Evolutionary conservation across 495 filamentous ascomycete species (phyloP), one percentile per base, ranked within the genome.

Genomic region (Parathielavia hyrcaniae): DNA sequence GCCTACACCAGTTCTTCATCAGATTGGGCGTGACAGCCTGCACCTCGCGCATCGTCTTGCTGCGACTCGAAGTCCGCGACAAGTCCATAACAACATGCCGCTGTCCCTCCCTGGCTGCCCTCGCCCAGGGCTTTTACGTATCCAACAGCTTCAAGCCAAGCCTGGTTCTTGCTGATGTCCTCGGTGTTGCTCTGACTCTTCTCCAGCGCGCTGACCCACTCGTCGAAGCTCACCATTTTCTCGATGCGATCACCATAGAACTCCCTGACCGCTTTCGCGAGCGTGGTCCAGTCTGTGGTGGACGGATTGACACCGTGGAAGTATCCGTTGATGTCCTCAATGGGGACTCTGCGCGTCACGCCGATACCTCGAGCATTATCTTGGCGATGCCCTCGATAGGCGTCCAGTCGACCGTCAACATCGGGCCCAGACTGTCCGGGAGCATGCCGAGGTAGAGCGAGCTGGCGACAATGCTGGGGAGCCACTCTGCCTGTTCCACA

Each of bases 401-500:
- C 5, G 81, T 71, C 82, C 83, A 86, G 61, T 85, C 78, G 5
- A 84, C 62, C 0, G 58, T 63, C 7, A 70, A 68, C 61, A 75
- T 67, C 13, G 55, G 20, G 0, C 75, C 77, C 0, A 82, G 63
- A 0, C 69, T 64, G 11, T 62, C 50, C 0, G 77, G 78, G 1
- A 81, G 58, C 2, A 69, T 45, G 0, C 73, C 70, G 0, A 81
- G 58, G 41, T 76, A 69, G 12, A 72, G 64, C 22, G 70, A 76
- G 34, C 69, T 75, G 0, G 71, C 74, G 53, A 81, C 55, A 48
- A 80, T 64, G 30, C 69, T 72, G 0, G 83, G 84, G 5, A 86
- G 69, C 81, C 81, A 85, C 53, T 86, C 20, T 77, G 67, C 38
- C 59, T 64, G 59, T 80, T 83, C 83, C 83, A 87, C 14, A 67